These are phyloP conservation scores for Dictyostelium capitatum DNA, from an alignment of 78 protist genomes.

Conservation along the genomic window DNA sequence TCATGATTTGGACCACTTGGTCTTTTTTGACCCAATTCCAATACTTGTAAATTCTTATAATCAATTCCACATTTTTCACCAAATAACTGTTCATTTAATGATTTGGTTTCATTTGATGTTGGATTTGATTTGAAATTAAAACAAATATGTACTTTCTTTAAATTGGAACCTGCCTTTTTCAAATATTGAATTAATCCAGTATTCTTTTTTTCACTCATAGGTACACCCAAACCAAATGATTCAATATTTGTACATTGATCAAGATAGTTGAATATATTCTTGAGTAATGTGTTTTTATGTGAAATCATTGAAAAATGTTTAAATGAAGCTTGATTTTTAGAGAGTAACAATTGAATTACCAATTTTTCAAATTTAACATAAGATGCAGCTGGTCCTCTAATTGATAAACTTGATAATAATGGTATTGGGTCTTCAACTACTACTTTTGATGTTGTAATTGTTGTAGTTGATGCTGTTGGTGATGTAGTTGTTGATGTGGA, in stretches of 20 bases:
- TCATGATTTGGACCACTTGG: not conserved
- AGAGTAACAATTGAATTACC: not conserved
- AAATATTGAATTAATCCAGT: not conserved
- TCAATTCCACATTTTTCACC: not conserved
- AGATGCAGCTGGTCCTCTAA: slow-evolving; percentile 13
- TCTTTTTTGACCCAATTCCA: slow-evolving; percentile 18
- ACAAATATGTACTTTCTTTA: not conserved
- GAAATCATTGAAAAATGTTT: slow-evolving; percentile 36
- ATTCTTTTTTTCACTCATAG: not conserved
- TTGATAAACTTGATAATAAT: not conserved
- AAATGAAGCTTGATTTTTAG: not conserved
- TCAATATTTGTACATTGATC: not conserved
- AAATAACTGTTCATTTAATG: not conserved
- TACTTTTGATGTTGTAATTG: not conserved
- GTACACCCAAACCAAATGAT: slow-evolving; percentile 14
- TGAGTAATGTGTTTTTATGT: slow-evolving; percentile 3
- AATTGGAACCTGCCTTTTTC: not conserved
- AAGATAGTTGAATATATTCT: not conserved
- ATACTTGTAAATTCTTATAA: not conserved
- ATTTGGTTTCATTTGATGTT: not conserved
- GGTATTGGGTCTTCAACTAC: not conserved
- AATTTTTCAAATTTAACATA: slow-evolving; percentile 22
- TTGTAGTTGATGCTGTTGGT: too few relatives aligned
- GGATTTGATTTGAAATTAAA: not conserved
- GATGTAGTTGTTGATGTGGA: too few relatives aligned